Conservation (phyloP, 176 grass and related monocot species). For the Bolboschoenus planiculmis region DNA sequence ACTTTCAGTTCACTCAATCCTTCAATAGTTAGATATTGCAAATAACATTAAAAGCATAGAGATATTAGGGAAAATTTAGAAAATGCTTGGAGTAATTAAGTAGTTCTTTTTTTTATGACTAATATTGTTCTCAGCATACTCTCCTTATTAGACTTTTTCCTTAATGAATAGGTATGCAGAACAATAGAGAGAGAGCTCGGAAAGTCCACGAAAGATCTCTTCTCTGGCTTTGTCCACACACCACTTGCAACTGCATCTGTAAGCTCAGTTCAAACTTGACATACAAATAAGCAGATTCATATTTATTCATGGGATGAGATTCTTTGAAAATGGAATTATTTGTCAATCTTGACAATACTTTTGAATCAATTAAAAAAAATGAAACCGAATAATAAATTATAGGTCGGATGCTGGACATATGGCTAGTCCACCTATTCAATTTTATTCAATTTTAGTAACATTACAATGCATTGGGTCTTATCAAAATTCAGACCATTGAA, state of each 20-base stretch:
- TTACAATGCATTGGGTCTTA: background rate
- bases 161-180: conserved; percentile 51
- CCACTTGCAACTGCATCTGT: conserved; percentile 98
- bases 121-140: background rate
- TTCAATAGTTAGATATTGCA: background rate
- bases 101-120: background rate
- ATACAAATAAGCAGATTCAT: conserved; percentile 9
- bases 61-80: background rate
- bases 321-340: background rate
- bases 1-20: background rate
- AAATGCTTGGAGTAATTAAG: background rate
- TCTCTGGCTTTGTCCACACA: conserved; percentile 64
- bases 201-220: conserved; percentile 60
- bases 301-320: background rate
- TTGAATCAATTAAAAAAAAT: background rate
- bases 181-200: conserved; percentile 88
- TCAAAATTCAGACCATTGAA: background rate
- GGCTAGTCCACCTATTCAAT: background rate
- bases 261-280: conserved; percentile 27
- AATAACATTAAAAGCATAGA: background rate
- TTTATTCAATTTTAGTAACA: background rate
- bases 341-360: background rate
- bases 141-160: background rate
- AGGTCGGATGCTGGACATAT: background rate
- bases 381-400: background rate